Evolutionary conservation across 2,329 filamentous ascomycete species (phyloP).

Genomic region (Trichoderma koningii): DNA sequence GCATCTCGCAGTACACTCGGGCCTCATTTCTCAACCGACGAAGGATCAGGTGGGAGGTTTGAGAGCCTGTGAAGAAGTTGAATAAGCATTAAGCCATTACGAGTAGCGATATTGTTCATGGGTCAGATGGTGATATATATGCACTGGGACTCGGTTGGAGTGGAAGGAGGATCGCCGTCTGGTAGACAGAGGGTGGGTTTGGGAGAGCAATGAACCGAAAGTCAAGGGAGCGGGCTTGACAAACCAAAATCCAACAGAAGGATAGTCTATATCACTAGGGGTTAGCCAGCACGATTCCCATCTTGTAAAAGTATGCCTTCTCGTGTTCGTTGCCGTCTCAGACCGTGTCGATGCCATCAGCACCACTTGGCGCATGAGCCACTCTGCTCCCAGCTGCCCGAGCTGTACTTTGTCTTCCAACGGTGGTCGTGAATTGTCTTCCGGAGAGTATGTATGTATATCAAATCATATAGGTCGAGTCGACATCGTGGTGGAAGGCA

Average conservation of each 20-base stretch:
- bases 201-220: neutral
- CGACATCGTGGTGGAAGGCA: neutral
- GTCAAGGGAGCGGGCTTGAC: slow-evolving; percentile 4
- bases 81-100: neutral
- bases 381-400: neutral
- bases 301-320: neutral
- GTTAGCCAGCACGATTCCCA: neutral
- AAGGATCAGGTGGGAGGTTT: slow-evolving; percentile 71
- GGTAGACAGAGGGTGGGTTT: neutral
- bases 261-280: slow-evolving; percentile 52
- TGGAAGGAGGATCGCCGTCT: neutral
- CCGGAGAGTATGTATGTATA: neutral
- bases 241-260: slow-evolving; percentile 52
- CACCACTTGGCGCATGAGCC: neutral
- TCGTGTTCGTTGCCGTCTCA: neutral
- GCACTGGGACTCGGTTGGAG: slow-evolving; percentile 41
- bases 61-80: slow-evolving; percentile 58
- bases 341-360: slow-evolving; percentile 2
- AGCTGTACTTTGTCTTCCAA: neutral
- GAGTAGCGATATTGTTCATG: neutral
- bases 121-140: slow-evolving; percentile 38
- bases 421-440: neutral
- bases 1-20: slow-evolving; percentile 72
- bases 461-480: neutral
- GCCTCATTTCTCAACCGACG: slow-evolving; percentile 53